Base-by-base conservation (phyloP, 768 basidiomycete species). In the Termitomyces sp. region DNA sequence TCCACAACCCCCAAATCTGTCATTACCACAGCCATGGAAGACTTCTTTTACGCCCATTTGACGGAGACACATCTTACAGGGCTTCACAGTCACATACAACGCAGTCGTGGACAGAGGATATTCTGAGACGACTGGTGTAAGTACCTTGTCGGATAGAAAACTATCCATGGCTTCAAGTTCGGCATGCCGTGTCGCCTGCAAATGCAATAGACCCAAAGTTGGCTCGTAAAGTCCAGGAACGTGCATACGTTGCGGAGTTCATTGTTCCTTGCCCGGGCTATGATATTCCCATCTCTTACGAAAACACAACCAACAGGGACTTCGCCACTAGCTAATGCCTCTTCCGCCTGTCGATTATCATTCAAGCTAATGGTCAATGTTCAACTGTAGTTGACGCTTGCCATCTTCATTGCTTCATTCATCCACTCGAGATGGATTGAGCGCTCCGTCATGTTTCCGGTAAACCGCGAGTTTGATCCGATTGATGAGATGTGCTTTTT, bases 281-380 rank as follows among this genome's bases (percentile, higher is more conserved):
- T 90, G 58, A 91, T 78, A 32, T 65, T 67, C n/a, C 78, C 82
- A 54, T 87, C 80, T 60, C 92, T 82, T 9, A 98, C 91, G 64
- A 98, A 97, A 8, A 99, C 84, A 64, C 97, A 98, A 22, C 97
- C 97, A 0, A 99, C 95, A 1, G 97, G 97, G 5, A 98, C 97
- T 72, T 99, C 97, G 24, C 83, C 79, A 1, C 87, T 85, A 32
- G 78, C 76, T 28, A 98, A 74, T 4, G 97, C 97, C 70, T 98
- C 92, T 64, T 90, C 83, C 50, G 91, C 91, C 90, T 91, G 54
- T 28, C 40, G 40, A 59, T 44, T 35, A 57, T 66, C 44, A 66
- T 56, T 61, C 41, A 52, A 20, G 54, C 54, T 6, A 28, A 55
- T 53, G 35, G 24, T 46, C 35, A 36, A 4, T 30, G 30, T 5